These are phyloP conservation scores for Syzygium syzygioides DNA, from an alignment of 441 rosid species.

Conservation along the genomic window DNA sequence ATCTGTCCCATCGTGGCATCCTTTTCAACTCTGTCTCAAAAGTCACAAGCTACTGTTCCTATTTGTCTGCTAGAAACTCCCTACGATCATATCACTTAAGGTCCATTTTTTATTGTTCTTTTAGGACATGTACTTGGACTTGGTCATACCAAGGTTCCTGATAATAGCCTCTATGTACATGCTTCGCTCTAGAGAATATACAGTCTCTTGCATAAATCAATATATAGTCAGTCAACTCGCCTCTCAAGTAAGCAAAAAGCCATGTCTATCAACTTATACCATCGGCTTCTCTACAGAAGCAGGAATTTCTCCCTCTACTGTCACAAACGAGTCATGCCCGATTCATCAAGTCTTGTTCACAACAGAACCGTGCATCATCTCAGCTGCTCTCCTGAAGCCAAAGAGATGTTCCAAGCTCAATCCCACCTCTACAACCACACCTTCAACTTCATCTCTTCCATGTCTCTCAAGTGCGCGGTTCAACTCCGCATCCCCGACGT, in stretches of 20 bases:
- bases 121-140: neutral
- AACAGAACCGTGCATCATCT: neutral
- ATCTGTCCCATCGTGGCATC: neutral
- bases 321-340: neutral
- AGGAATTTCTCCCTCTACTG: neutral
- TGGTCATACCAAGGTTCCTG: neutral
- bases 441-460: constrained; percentile 29
- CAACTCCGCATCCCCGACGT: constrained; percentile 25
- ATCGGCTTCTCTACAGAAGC: neutral
- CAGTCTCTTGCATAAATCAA: neutral
- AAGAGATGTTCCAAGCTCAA: constrained; percentile 33
- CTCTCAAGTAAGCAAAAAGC: neutral
- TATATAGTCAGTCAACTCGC: neutral
- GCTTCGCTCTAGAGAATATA: neutral
- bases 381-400: neutral
- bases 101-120: neutral
- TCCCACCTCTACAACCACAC: constrained; percentile 26
- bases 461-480: constrained; percentile 36
- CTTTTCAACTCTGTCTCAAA: neutral
- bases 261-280: neutral
- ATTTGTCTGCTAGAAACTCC: neutral
- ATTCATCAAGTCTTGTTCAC: neutral
- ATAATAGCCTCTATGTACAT: neutral
- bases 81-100: neutral
- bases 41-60: neutral